Evolutionary conservation across 2,329 filamentous ascomycete genomes (phyloP).

Genomic region (Ophiostoma sp.): DNA sequence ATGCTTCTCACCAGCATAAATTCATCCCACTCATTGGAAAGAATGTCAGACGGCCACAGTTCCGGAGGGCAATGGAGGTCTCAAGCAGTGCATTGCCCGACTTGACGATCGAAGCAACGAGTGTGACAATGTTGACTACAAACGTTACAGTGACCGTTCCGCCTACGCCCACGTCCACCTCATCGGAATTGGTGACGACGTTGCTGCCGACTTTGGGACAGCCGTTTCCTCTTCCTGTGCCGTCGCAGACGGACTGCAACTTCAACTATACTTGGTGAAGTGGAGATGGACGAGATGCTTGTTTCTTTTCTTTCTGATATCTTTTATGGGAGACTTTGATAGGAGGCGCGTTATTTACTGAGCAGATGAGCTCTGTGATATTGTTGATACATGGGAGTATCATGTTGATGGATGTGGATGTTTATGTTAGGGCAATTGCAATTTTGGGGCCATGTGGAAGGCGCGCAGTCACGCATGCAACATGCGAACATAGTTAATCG

Average conservation of each 20-base stretch:
- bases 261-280: conserved; percentile 27
- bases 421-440: background rate
- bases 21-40: background rate
- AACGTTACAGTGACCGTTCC: background rate
- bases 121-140: background rate
- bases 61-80: background rate
- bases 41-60: background rate
- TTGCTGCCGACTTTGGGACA: conserved; percentile 21
- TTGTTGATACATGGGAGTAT: background rate
- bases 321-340: background rate
- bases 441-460: background rate
- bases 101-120: conserved; percentile 4
- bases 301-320: background rate
- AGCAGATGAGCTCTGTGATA: background rate
- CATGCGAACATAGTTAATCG: background rate
- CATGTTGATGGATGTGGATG: background rate
- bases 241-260: conserved; percentile 31
- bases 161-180: background rate
- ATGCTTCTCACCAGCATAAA: background rate
- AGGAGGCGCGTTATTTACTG: background rate
- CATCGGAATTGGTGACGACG: background rate
- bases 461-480: background rate
- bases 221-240: conserved; percentile 24
- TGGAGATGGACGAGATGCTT: background rate
- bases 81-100: background rate